Conservation (phyloP, 2,329 filamentous ascomycete genomes). For the Botrytis galanthina region DNA sequence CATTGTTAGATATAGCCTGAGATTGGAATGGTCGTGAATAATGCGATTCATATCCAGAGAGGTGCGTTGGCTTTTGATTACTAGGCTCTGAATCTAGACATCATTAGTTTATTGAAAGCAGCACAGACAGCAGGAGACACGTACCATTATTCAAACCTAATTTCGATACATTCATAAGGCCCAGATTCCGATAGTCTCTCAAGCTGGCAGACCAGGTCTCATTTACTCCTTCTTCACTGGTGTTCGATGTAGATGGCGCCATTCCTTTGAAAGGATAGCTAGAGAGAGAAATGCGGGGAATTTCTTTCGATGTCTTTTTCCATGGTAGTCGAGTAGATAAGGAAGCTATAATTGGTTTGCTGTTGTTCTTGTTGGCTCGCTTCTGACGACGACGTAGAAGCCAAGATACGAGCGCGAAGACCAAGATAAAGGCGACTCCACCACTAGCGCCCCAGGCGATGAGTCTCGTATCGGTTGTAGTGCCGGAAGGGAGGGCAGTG, state of each 20-base stretch:
- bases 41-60: neutral
- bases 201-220: neutral
- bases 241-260: neutral
- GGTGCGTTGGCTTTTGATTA: too few relatives aligned
- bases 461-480: neutral
- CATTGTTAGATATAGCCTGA: neutral
- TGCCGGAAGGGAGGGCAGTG: neutral
- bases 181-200: neutral
- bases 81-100: neutral
- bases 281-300: neutral
- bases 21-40: neutral
- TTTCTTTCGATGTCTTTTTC: neutral
- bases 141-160: neutral
- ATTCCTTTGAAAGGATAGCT: conserved; percentile 1
- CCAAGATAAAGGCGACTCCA: neutral
- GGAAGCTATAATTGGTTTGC: neutral
- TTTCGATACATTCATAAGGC: neutral
- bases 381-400: neutral
- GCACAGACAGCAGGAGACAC: neutral
- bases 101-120: neutral
- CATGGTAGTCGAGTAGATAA: neutral
- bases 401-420: neutral
- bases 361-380: neutral
- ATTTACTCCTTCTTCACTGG: neutral
- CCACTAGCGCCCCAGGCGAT: neutral